phyloP scores from a whole-genome alignment of 495 filamentous ascomycete genomes.

The Penicillium goetzii region DNA sequence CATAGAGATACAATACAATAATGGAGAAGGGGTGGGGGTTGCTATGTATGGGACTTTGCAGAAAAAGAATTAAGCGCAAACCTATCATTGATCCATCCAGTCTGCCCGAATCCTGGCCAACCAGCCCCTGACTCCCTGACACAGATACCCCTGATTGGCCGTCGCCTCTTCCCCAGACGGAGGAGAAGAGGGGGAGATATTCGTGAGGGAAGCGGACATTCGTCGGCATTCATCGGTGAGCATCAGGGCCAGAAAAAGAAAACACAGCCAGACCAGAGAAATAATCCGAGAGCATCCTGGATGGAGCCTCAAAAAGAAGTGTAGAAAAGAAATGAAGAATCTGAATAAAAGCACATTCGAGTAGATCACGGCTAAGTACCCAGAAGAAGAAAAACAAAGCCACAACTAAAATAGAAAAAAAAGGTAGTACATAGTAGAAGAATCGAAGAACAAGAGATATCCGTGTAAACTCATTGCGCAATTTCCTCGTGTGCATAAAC shows the following conservation, averaged over 20 bases:
- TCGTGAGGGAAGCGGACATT: neutral
- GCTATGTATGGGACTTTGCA: neutral
- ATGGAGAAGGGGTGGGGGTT: neutral
- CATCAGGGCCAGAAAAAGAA: neutral
- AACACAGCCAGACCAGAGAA: neutral
- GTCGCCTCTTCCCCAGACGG: neutral
- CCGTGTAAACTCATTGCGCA: conserved; percentile 24
- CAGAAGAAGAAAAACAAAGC: conserved; percentile 4
- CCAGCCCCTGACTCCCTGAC: neutral
- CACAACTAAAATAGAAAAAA: conserved; percentile 18
- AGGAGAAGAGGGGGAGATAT: neutral
- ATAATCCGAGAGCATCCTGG: neutral
- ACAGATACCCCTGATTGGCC: neutral
- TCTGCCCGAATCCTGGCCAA: neutral
- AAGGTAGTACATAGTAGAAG: conserved; percentile 11
- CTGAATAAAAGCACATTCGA: conserved; percentile 17
- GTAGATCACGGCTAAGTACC: conserved; percentile 3
- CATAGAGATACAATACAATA: conserved; percentile 4
- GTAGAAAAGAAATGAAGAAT: conserved; percentile 8
- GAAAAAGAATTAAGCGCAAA: neutral
- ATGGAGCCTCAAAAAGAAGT: neutral
- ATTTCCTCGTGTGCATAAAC: conserved; percentile 27
- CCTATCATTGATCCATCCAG: neutral
- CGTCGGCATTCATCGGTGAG: neutral
- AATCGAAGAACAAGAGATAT: neutral